Evolutionary conservation across 2,329 filamentous ascomycete species (phyloP).

Genomic region (Alternaria incomplexa): DNA sequence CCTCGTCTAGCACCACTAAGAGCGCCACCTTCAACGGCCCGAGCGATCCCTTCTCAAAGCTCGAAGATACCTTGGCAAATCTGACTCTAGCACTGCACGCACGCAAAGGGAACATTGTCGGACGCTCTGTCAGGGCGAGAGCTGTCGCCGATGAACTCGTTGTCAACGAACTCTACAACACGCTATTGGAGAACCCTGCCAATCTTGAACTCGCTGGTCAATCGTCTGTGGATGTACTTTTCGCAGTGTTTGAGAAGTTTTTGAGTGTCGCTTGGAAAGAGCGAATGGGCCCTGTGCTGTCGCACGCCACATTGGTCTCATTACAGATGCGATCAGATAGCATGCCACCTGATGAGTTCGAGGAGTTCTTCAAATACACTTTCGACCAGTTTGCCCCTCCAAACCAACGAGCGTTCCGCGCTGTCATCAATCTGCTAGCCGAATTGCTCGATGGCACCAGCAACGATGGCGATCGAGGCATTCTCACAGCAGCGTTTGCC

Average conservation of each 20-base stretch:
- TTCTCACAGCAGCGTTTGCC: constrained; percentile 85
- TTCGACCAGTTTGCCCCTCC: constrained; percentile 62
- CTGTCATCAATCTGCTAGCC: constrained; percentile 82
- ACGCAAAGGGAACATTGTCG: constrained; percentile 85
- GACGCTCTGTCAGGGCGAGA: constrained; percentile 74
- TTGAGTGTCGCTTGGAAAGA: constrained; percentile 86
- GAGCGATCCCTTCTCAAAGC: constrained; percentile 61
- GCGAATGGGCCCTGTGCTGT: constrained; percentile 84
- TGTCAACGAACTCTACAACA: constrained; percentile 91
- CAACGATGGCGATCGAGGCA: constrained; percentile 89
- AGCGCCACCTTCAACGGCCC: constrained; percentile 38
- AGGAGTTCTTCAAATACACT: constrained; percentile 62
- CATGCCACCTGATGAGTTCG: constrained; percentile 73
- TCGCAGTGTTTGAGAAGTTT: constrained; percentile 93
- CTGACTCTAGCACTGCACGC: constrained; percentile 83
- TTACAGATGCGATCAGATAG: constrained; percentile 71
- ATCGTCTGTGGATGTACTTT: constrained; percentile 80
- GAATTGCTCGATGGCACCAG: constrained; percentile 88
- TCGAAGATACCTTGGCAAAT: constrained; percentile 85
- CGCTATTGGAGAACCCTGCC: constrained; percentile 80
- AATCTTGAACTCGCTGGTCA: constrained; percentile 79
- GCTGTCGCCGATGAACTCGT: constrained; percentile 74
- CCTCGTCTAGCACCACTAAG: constrained; percentile 43
- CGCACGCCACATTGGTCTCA: constrained; percentile 70
- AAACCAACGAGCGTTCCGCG: constrained; percentile 77